These are phyloP conservation scores for Clavaria fumosa DNA, from an alignment of 768 basidiomycete species.

Conservation along the genomic window DNA sequence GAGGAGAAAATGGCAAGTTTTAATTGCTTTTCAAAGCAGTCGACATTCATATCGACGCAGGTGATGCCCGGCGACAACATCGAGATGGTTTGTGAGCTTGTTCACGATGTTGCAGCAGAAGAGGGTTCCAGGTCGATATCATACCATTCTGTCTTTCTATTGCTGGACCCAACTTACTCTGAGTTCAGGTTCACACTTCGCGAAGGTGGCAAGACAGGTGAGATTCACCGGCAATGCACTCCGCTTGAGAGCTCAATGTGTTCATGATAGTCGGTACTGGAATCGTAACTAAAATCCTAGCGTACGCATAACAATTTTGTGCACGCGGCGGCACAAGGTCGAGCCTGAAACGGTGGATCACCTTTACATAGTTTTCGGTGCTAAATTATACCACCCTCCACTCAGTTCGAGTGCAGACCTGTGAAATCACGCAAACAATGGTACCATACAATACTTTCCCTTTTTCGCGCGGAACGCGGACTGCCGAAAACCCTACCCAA, in stretches of 20 bases:
- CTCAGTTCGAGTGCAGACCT: too few species aligned
- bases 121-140: slow-evolving; percentile 62
- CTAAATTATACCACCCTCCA: neutral
- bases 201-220: slow-evolving; percentile 87
- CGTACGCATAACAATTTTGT: slow-evolving; percentile 14
- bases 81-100: slow-evolving; percentile 74
- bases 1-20: slow-evolving; percentile 69
- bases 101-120: slow-evolving; percentile 80
- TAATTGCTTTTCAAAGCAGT: neutral
- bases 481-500: too few species aligned
- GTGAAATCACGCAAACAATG: too few species aligned
- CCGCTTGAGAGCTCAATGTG: too few species aligned
- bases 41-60: slow-evolving; percentile 19
- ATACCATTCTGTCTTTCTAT: too few species aligned
- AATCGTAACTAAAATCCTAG: slow-evolving; percentile 75
- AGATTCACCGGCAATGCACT: too few species aligned
- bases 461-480: too few species aligned
- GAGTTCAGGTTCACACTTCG: slow-evolving; percentile 74
- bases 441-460: too few species aligned
- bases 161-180: too few species aligned
- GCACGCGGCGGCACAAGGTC: too few species aligned
- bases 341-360: too few species aligned
- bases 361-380: too few species aligned
- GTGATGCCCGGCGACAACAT: slow-evolving; percentile 98
- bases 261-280: slow-evolving; percentile 87